Conservation (phyloP, 129 eudicot species). For the Arctium lappa region DNA sequence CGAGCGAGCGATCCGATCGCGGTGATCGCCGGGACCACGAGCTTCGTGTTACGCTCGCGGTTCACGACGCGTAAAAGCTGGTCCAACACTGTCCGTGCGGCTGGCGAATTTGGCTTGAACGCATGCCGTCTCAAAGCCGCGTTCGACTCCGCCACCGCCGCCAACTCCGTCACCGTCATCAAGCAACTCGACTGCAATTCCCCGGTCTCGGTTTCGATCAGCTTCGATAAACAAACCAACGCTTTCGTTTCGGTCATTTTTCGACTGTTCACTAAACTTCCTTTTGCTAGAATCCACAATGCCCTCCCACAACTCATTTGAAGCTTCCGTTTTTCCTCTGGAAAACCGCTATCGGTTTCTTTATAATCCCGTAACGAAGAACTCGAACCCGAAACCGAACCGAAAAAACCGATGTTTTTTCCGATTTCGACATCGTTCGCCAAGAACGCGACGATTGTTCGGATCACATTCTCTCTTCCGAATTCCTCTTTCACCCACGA, state of each 20-base stretch:
- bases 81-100: slow-evolving; percentile 64
- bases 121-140: slow-evolving; percentile 60
- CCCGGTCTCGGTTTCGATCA: slow-evolving; percentile 54
- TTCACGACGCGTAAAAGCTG: slow-evolving; percentile 61
- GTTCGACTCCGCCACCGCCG: slow-evolving; percentile 58
- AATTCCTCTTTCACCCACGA: slow-evolving; percentile 55
- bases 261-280: slow-evolving; percentile 55
- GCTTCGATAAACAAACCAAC: slow-evolving; percentile 57
- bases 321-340: slow-evolving; percentile 54
- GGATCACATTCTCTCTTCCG: slow-evolving; percentile 60
- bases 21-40: slow-evolving; percentile 49
- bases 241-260: slow-evolving; percentile 75
- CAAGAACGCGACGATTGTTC: slow-evolving; percentile 54
- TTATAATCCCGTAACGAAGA: slow-evolving; percentile 34
- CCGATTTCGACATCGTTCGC: slow-evolving; percentile 31
- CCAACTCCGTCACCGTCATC: slow-evolving; percentile 71
- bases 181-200: slow-evolving; percentile 56
- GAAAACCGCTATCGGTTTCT: slow-evolving; percentile 43
- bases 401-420: slow-evolving; percentile 29
- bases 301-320: slow-evolving; percentile 56
- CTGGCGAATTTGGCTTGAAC: slow-evolving; percentile 61
- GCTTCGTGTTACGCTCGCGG: slow-evolving; percentile 30
- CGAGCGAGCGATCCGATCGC: slow-evolving; percentile 75
- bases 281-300: slow-evolving; percentile 49
- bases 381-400: slow-evolving; percentile 18